phyloP scores from a whole-genome alignment of 2,329 filamentous ascomycete species.

The Venturia oleaginea region DNA sequence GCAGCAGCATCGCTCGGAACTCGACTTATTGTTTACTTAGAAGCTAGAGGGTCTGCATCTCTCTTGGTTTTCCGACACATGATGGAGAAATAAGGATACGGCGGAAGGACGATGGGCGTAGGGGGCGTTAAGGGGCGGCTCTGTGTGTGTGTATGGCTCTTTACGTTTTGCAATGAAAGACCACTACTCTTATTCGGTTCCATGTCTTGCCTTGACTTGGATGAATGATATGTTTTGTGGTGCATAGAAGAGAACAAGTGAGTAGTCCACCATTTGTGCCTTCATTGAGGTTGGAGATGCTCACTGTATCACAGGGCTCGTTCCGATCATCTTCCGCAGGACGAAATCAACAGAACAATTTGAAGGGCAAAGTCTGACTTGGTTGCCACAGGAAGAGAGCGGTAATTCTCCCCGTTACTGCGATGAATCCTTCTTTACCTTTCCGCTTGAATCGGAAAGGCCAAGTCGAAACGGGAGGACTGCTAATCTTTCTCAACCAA shows the following conservation, averaged over 20 bases:
- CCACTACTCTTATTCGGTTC: not conserved
- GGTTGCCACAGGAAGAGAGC: too few relatives aligned
- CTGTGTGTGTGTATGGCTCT: not conserved
- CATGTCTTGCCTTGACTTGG: not conserved
- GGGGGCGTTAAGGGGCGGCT: not conserved
- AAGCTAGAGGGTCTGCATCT: not conserved
- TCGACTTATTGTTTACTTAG: not conserved
- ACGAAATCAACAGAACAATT: too few relatives aligned
- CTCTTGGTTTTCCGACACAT: not conserved
- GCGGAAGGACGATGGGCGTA: not conserved
- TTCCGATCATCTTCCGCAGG: too few relatives aligned
- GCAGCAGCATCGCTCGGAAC: not conserved
- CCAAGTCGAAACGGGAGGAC: too few relatives aligned
- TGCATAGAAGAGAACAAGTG: not conserved
- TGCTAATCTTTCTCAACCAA: too few relatives aligned
- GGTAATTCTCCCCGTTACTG: too few relatives aligned
- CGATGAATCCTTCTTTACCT: too few relatives aligned
- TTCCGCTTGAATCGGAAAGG: too few relatives aligned
- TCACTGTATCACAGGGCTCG: too few relatives aligned
- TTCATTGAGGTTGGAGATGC: too few relatives aligned
- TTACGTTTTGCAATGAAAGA: not conserved
- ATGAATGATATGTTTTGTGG: not conserved
- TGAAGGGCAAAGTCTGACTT: too few relatives aligned
- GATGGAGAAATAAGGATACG: slow-evolving; percentile 1
- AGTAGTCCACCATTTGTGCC: not conserved